Percentiles rank a stretch among this genome's conserved stretches.
These are phyloP conservation scores for Apiospora kogelbergensis DNA, from an alignment of 2,329 filamentous ascomycete species.

Conservation along the genomic window DNA sequence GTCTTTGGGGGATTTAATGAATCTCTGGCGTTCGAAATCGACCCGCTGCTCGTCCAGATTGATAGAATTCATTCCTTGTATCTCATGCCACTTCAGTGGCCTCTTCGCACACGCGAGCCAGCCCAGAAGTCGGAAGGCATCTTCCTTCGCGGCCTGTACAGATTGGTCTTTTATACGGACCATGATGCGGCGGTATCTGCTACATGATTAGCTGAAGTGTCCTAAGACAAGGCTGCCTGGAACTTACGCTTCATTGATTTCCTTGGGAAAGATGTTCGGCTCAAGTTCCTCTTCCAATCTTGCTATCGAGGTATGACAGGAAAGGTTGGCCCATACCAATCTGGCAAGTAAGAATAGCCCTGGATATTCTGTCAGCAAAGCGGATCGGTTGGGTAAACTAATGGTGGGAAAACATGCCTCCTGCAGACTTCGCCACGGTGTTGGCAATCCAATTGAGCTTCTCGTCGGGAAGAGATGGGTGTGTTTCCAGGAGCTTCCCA, in stretches of 20 bases:
- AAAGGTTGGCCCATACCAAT: slow-evolving; percentile 16
- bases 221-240: not conserved
- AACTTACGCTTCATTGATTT: slow-evolving; percentile 21
- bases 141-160: slow-evolving; percentile 11
- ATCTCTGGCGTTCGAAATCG: slow-evolving; percentile 26
- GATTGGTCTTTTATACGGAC: not conserved
- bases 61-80: slow-evolving; percentile 39
- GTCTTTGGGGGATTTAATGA: slow-evolving; percentile 30
- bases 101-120: slow-evolving; percentile 40
- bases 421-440: not conserved
- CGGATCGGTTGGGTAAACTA: not conserved
- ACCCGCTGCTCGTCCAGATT: slow-evolving; percentile 27
- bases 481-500: not conserved
- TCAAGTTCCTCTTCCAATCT: slow-evolving; percentile 21
- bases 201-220: not conserved
- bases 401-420: not conserved
- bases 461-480: not conserved
- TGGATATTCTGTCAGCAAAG: not conserved
- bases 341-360: slow-evolving; percentile 18
- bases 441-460: not conserved
- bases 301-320: slow-evolving; percentile 10
- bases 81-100: slow-evolving; percentile 39
- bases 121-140: slow-evolving; percentile 29
- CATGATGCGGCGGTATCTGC: not conserved
- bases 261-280: slow-evolving; percentile 16